These are phyloP conservation scores for Phytomonas francai DNA, from an alignment of 208 protist species.

Conservation along the genomic window DNA sequence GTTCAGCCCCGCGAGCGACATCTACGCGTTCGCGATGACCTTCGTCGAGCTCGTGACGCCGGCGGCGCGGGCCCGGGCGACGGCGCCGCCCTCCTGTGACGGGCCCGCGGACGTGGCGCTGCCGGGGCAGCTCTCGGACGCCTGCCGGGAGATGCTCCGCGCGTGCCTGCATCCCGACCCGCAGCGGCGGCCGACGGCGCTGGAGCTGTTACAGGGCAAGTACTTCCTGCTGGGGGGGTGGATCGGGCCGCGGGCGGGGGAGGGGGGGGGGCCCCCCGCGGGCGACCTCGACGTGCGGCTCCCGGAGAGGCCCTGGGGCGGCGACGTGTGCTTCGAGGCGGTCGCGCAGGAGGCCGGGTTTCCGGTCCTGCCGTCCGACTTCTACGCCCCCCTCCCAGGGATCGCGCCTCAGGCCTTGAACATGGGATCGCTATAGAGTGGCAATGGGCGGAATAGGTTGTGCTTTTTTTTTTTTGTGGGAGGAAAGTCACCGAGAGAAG, in stretches of 20 bases:
- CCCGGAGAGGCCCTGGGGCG: conserved; percentile 44
- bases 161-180: conserved; percentile 49
- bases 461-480: conserved; percentile 4
- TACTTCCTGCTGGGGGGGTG: conserved; percentile 75
- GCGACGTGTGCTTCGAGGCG: conserved; percentile 30
- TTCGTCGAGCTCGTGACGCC: conserved; percentile 70
- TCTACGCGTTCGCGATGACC: conserved; percentile 80
- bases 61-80: conserved; percentile 17
- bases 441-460: not conserved
- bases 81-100: no score
- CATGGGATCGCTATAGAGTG: no score
- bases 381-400: no score
- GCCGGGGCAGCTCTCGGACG: conserved; percentile 50
- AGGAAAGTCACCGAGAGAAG: conserved; percentile 6
- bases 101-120: conserved; percentile 24
- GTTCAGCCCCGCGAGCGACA: conserved; percentile 59
- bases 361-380: conserved; percentile 7
- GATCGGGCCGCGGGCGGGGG: conserved; percentile 24
- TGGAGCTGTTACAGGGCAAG: conserved; percentile 46
- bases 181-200: conserved; percentile 42
- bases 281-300: conserved; percentile 4
- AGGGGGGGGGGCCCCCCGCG: conserved; percentile 5
- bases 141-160: conserved; percentile 52
- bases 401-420: no score
- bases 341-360: conserved; percentile 26